Evolutionary conservation across 768 basidiomycete genomes (phyloP).

Genomic region (Mycena leptocephala): DNA sequence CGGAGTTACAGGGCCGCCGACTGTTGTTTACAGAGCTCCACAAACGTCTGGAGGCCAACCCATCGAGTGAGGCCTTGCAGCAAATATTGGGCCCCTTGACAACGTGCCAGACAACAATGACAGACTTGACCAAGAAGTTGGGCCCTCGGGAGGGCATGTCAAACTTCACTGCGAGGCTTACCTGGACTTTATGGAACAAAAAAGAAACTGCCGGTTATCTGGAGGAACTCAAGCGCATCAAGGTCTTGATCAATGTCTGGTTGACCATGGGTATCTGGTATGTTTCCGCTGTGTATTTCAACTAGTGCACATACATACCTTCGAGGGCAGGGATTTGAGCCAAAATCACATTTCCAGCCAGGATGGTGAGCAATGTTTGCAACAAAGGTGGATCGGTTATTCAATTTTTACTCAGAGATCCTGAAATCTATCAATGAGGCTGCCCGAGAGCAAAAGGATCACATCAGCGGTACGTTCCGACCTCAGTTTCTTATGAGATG

Average conservation of each 20-base stretch:
- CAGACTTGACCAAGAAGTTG: not conserved
- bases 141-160: not conserved
- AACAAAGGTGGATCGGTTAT: not conserved
- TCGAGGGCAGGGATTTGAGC: not conserved
- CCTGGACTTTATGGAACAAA: not conserved
- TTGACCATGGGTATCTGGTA: constrained; percentile 10
- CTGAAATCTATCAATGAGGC: not conserved
- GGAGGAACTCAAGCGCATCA: not conserved
- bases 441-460: not conserved
- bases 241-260: constrained; percentile 5
- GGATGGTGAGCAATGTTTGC: not conserved
- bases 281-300: not conserved
- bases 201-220: not conserved
- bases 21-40: not conserved
- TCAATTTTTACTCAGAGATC: not conserved
- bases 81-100: not conserved
- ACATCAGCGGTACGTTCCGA: not conserved
- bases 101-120: not conserved
- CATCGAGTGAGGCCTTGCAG: not conserved
- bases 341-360: not conserved
- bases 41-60: not conserved
- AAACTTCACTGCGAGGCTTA: not conserved
- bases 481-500: not conserved
- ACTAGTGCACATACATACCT: not conserved
- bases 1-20: not conserved